phyloP scores from a whole-genome alignment of 371 early-diverging fungal species.

The Funneliformis caledonium region DNA sequence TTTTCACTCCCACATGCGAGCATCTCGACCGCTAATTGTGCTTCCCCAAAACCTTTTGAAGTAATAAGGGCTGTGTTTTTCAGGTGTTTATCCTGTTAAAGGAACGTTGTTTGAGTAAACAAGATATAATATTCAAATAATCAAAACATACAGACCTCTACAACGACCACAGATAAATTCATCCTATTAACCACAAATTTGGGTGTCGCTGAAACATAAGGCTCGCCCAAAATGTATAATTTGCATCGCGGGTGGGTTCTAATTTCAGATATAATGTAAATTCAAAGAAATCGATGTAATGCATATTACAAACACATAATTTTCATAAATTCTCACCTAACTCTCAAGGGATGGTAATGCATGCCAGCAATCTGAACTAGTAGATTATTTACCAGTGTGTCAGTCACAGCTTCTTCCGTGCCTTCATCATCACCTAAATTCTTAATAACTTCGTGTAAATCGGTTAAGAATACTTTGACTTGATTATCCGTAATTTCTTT shows the following conservation, averaged over 20 bases:
- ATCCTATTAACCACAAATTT: constrained; percentile 14
- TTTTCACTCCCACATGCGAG: constrained; percentile 27
- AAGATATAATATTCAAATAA: constrained; percentile 21
- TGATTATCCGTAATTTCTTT: constrained; percentile 4
- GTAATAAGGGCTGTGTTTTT: neutral
- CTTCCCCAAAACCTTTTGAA: constrained; percentile 22
- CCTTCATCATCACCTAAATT: constrained; percentile 8
- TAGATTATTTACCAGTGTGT: constrained; percentile 8
- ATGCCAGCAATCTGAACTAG: constrained; percentile 3
- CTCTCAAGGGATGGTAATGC: neutral
- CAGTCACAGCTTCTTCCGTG: constrained; percentile 19
- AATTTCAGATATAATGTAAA: constrained; percentile 20
- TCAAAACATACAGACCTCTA: constrained; percentile 35
- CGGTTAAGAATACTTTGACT: neutral
- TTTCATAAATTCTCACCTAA: constrained; percentile 25
- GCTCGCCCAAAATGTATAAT: neutral
- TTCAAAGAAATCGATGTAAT: constrained; percentile 14
- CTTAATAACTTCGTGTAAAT: constrained; percentile 11
- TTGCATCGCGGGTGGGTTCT: constrained; percentile 12
- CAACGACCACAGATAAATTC: constrained; percentile 6
- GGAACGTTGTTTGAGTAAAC: constrained; percentile 32
- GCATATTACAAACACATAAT: constrained; percentile 5
- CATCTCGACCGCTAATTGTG: constrained; percentile 30
- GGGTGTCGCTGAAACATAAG: neutral
- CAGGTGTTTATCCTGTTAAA: constrained; percentile 36